Percentiles rank a stretch among this genome's conserved stretches.
Evolutionary conservation across 2,329 filamentous ascomycete genomes (phyloP).

Genomic region (Clarireedia sp.): DNA sequence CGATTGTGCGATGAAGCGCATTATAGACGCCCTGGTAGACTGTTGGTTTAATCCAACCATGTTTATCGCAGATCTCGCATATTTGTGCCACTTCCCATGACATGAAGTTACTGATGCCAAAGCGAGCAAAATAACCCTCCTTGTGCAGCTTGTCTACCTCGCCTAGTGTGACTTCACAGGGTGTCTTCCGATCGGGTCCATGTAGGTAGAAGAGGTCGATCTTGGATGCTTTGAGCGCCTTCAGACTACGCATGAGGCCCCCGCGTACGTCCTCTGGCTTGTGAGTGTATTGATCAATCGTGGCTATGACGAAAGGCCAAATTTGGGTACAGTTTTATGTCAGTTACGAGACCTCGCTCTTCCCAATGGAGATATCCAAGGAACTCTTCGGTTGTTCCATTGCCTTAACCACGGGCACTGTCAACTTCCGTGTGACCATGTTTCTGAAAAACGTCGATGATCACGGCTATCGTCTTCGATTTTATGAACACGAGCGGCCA

Average conservation of each 20-base stretch:
- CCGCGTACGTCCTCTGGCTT: not conserved
- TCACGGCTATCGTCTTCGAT: too few species aligned
- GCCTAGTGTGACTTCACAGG: constrained; percentile 20
- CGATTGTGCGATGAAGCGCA: not conserved
- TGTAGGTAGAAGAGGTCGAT: constrained; percentile 17
- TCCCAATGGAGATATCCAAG: not conserved
- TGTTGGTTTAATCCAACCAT: constrained; percentile 28
- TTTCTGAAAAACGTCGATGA: not conserved
- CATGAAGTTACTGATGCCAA: constrained; percentile 57
- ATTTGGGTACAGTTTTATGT: not conserved
- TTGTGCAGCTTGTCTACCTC: constrained; percentile 27
- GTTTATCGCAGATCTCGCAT: constrained; percentile 23
- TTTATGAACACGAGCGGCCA: too few species aligned
- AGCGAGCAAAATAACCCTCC: constrained; percentile 30
- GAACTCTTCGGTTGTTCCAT: not conserved
- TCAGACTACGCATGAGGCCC: constrained; percentile 28
- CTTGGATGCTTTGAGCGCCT: constrained; percentile 43
- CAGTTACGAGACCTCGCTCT: not conserved
- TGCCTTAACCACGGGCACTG: not conserved
- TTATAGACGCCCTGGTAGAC: constrained; percentile 27
- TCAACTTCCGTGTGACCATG: not conserved
- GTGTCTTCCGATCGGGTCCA: constrained; percentile 17
- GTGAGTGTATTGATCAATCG: not conserved
- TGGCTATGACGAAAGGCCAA: too few species aligned
- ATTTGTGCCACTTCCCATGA: constrained; percentile 20